Base-by-base conservation (phyloP, 257 asterid species). In the Solanum habrochaites region DNA sequence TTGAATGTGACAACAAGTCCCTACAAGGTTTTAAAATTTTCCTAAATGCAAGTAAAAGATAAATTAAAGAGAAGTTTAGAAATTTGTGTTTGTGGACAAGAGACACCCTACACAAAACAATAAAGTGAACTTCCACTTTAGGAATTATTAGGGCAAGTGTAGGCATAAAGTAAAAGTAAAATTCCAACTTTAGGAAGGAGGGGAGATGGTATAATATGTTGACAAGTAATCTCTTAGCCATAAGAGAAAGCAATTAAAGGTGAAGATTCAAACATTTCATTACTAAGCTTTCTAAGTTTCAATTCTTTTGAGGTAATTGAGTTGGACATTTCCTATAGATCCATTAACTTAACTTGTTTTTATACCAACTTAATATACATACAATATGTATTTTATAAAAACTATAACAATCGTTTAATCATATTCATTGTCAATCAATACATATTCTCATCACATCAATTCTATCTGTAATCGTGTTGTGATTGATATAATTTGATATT, bases 401-500 rank as follows among this genome's bases (percentile, higher is more conserved):
- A 0, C 5, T 2, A 32, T 35, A 71, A 0, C 12, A 0, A 70
- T 70, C 29, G 0, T 47, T 35, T 9, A 18, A 71, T 16, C 0
- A 70, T 52, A 15, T 4, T 7, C 2, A 66, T 67, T 4, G 0
- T 37, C 49, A 37, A 35, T 72, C 21, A 21, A 11, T 39, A 39
- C 0, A 39, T 73, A 39, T 21, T 21, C 16, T 39, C 1, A 39
- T 39, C 1, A 39, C 0, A 15, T 73, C 5, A 72, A 11, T 73
- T 5, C 0, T 37, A 0, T 73, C 5, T 6, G 0, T 23, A 73
- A 20, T 0, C 0, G 0, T 11, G 16, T 72, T 37, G 21, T 69
- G 11, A 20, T 20, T 9, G 0, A 37, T 37, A 35, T 72, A 72
- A 20, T 72, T 10, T 72, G 10, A 35, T 20, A 1, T 32, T 2